Conservation (phyloP, 2,329 filamentous ascomycete species). For the Verruconis gallopava region DNA sequence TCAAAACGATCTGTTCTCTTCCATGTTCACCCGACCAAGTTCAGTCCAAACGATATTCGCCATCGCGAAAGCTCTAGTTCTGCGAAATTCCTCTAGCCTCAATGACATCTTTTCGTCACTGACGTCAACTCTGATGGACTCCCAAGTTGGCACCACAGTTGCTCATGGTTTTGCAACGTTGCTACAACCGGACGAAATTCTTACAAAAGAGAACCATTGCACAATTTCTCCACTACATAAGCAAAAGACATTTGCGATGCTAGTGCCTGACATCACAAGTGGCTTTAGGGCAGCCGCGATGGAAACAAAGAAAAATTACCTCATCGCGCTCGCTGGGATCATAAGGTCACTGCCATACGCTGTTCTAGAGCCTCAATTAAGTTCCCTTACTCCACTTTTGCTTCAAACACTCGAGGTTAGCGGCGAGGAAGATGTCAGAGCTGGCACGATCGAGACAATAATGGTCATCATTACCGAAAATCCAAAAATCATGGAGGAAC, state of each 20-base stretch:
- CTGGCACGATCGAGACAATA: slow-evolving; percentile 47
- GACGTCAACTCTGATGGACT: slow-evolving; percentile 36
- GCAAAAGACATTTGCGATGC: slow-evolving; percentile 49
- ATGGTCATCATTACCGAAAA: slow-evolving; percentile 45
- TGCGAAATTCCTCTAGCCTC: slow-evolving; percentile 38
- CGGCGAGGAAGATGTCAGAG: slow-evolving; percentile 40
- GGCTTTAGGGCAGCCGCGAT: slow-evolving; percentile 34
- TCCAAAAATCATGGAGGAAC: slow-evolving; percentile 39
- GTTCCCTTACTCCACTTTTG: slow-evolving; percentile 44
- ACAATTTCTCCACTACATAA: slow-evolving; percentile 48
- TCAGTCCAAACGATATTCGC: slow-evolving; percentile 46
- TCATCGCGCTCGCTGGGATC: slow-evolving; percentile 50
- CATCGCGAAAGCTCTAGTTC: slow-evolving; percentile 45
- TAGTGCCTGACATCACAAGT: slow-evolving; percentile 42
- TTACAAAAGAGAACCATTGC: slow-evolving; percentile 48
- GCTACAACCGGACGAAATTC: slow-evolving; percentile 46
- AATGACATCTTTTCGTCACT: slow-evolving; percentile 30
- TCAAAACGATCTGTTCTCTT: slow-evolving; percentile 20
- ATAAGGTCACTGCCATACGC: slow-evolving; percentile 46
- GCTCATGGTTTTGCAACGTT: slow-evolving; percentile 47
- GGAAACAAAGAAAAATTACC: slow-evolving; percentile 44
- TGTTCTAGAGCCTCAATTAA: slow-evolving; percentile 46
- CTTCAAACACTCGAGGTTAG: slow-evolving; percentile 49
- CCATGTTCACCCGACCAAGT: slow-evolving; percentile 16
- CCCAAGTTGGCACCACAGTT: slow-evolving; percentile 36